A percentile compares a stretch with the other conserved stretches of the same genome.
Conservation (phyloP, 2,329 filamentous ascomycete genomes). For the Alternaria novae-zelandiae region DNA sequence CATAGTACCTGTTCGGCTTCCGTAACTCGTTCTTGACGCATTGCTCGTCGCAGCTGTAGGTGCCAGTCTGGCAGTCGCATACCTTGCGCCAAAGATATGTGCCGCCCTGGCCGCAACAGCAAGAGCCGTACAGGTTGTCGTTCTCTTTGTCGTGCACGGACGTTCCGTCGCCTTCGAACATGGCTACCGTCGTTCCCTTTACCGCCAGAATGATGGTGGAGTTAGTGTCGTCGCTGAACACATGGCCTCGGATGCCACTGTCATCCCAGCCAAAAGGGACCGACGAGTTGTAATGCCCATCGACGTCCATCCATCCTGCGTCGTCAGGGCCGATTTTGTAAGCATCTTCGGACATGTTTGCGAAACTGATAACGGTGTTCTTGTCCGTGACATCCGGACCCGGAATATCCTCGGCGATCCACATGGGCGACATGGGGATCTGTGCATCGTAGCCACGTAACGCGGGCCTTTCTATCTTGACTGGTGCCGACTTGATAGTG, state of each 20-base stretch:
- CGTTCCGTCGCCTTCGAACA: slow-evolving; percentile 47
- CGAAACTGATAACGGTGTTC: slow-evolving; percentile 42
- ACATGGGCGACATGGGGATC: slow-evolving; percentile 37
- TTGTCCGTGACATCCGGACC: slow-evolving; percentile 44
- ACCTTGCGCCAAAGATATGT: slow-evolving; percentile 45
- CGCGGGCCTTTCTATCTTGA: slow-evolving; percentile 40
- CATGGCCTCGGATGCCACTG: slow-evolving; percentile 44
- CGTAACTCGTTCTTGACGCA: slow-evolving; percentile 41
- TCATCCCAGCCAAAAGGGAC: slow-evolving; percentile 48
- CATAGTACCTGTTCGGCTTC: slow-evolving; percentile 43
- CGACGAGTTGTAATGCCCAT: slow-evolving; percentile 36
- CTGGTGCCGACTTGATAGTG: slow-evolving; percentile 32
- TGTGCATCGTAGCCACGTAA: slow-evolving; percentile 26
- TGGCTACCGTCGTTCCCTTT: slow-evolving; percentile 45
- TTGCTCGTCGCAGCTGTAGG: slow-evolving; percentile 44
- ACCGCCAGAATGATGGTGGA: slow-evolving; percentile 42
- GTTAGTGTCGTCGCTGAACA: slow-evolving; percentile 44
- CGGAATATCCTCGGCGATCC: slow-evolving; percentile 36
- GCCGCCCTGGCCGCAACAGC: slow-evolving; percentile 46
- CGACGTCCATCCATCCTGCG: slow-evolving; percentile 45
- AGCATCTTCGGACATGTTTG: slow-evolving; percentile 47
- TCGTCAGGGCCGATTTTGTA: slow-evolving; percentile 43
- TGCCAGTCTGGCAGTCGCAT: slow-evolving; percentile 45
- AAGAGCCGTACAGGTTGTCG: slow-evolving; percentile 46
- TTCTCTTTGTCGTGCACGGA: slow-evolving; percentile 47